Evolutionary conservation across 805 yeast species (phyloP).

Genomic region (Pichia exigua): DNA sequence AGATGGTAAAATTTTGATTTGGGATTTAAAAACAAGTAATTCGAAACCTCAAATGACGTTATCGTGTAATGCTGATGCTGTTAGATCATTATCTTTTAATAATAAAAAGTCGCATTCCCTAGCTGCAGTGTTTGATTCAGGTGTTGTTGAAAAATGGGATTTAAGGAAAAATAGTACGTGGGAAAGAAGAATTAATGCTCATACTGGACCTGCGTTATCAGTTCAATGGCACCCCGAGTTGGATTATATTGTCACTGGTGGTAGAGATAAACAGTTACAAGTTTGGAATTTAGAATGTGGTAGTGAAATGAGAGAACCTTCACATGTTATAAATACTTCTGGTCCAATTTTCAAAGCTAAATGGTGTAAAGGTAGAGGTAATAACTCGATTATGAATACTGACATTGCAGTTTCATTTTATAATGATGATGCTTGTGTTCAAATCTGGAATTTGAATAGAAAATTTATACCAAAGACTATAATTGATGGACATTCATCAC

Average conservation of each 20-base stretch:
- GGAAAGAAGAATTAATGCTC: conserved; percentile 78
- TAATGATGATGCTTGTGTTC: conserved; percentile 63
- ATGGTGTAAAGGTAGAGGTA: conserved; percentile 48
- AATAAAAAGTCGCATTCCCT: conserved; percentile 47
- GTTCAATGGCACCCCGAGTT: conserved; percentile 81
- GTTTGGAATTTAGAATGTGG: conserved; percentile 56
- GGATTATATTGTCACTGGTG: conserved; percentile 84
- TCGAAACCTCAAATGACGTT: conserved; percentile 44
- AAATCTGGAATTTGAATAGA: conserved; percentile 62
- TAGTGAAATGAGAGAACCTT: conserved; percentile 45
- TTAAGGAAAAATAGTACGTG: conserved; percentile 53
- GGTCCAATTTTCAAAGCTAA: conserved; percentile 71
- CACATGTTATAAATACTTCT: conserved; percentile 62
- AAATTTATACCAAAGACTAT: conserved; percentile 62
- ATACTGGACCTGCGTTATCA: conserved; percentile 83
- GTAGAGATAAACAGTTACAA: conserved; percentile 78
- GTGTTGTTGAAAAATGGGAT: conserved; percentile 83
- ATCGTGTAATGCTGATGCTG: conserved; percentile 64
- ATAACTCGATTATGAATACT: conserved; percentile 40
- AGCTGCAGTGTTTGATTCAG: conserved; percentile 82
- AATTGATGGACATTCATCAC: conserved; percentile 40
- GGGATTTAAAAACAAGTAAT: conserved; percentile 54
- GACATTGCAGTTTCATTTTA: conserved; percentile 68
- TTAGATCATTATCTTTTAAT: conserved; percentile 46
- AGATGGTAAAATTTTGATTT: conserved; percentile 68